A percentile compares a stretch with the other conserved stretches of the same genome.
Evolutionary conservation across 2,329 filamentous ascomycete genomes (phyloP).

Genomic region (Sclerotiophoma versabilis): DNA sequence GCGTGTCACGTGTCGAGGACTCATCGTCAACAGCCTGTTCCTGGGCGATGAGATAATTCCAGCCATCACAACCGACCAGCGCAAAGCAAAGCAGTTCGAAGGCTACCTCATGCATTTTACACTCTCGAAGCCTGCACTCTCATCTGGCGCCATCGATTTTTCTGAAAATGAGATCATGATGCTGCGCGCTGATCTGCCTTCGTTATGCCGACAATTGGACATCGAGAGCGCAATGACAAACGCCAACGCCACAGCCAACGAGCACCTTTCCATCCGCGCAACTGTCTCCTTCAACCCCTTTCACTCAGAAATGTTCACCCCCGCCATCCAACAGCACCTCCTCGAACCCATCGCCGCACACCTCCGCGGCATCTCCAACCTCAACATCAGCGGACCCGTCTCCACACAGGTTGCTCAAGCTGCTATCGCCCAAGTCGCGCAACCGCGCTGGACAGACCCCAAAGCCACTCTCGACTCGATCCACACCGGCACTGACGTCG

Average conservation of each 20-base stretch:
- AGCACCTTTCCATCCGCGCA: constrained; percentile 29
- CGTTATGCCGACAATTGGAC: constrained; percentile 30
- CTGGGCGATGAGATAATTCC: constrained; percentile 28
- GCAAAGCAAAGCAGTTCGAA: constrained; percentile 26
- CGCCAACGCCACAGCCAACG: constrained; percentile 28
- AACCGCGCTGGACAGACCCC: constrained; percentile 36
- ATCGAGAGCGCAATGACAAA: constrained; percentile 36
- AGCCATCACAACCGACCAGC: constrained; percentile 25
- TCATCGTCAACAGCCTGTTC: constrained; percentile 29
- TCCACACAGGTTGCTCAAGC: constrained; percentile 17
- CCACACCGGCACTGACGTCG: constrained; percentile 34
- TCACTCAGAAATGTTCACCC: constrained; percentile 24
- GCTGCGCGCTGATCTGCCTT: constrained; percentile 33
- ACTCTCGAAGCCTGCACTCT: constrained; percentile 29
- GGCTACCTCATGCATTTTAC: constrained; percentile 40
- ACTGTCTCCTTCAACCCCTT: constrained; percentile 24
- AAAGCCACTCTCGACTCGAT: constrained; percentile 33
- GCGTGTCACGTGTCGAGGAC: constrained; percentile 33
- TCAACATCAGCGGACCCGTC: constrained; percentile 29
- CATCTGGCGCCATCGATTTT: constrained; percentile 23
- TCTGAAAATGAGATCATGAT: constrained; percentile 35
- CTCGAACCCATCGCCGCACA: constrained; percentile 28
- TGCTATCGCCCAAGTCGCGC: constrained; percentile 24
- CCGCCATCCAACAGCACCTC: constrained; percentile 29
- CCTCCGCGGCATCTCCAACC: constrained; percentile 29